Conservation (phyloP, 2,329 filamentous ascomycete species). For the Pseudogymnoascus sp. region DNA sequence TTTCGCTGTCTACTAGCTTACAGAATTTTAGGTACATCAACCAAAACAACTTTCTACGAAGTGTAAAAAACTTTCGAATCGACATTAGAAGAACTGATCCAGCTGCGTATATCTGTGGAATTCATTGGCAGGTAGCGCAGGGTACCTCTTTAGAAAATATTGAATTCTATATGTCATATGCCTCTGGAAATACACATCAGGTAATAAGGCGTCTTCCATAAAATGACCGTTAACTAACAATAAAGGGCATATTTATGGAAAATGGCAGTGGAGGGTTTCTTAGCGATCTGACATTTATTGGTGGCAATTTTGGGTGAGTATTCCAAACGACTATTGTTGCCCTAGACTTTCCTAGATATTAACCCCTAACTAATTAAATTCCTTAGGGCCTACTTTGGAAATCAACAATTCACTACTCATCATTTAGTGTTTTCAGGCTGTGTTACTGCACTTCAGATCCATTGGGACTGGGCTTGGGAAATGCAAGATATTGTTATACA, state of each 20-base stretch:
- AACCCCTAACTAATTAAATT: too few relatives aligned
- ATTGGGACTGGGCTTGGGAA: constrained; percentile 47
- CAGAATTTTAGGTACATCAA: too few relatives aligned
- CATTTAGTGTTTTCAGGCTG: constrained; percentile 39
- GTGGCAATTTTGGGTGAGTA: background rate
- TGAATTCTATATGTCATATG: constrained; percentile 43
- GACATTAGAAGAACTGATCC: constrained; percentile 34
- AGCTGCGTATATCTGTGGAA: constrained; percentile 27
- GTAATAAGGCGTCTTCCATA: too few relatives aligned
- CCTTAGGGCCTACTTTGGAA: constrained; percentile 49
- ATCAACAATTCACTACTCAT: constrained; percentile 54
- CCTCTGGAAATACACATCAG: constrained; percentile 49
- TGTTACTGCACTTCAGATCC: constrained; percentile 43
- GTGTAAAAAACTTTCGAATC: constrained; percentile 54
- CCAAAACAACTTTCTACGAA: background rate
- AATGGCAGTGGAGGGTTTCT: constrained; percentile 74
- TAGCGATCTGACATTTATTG: constrained; percentile 54
- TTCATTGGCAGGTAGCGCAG: constrained; percentile 44
- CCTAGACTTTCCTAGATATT: too few relatives aligned
- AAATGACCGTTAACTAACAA: too few relatives aligned
- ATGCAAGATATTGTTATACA: constrained; percentile 36
- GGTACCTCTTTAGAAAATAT: constrained; percentile 53
- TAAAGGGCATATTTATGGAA: constrained; percentile 76
- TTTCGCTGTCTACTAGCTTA: too few relatives aligned
- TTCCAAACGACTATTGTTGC: too few relatives aligned